These are phyloP conservation scores for Prunus padus DNA, from an alignment of 306 rosid genomes.

Conservation along the genomic window DNA sequence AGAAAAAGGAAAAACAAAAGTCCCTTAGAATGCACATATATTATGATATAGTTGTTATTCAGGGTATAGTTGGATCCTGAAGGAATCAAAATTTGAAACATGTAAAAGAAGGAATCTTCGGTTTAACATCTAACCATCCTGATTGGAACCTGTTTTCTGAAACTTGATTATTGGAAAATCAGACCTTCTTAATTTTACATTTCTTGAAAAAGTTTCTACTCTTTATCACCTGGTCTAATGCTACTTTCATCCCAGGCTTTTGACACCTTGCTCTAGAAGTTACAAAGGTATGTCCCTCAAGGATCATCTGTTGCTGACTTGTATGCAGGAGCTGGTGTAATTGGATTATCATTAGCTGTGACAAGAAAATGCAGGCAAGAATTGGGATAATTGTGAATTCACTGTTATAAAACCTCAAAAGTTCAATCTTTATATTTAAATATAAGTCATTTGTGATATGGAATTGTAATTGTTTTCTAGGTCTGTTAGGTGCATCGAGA, in stretches of 20 bases:
- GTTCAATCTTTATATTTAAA: slow-evolving; percentile 12
- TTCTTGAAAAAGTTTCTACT: slow-evolving; percentile 6
- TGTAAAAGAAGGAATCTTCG: background rate
- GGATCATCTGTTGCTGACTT: slow-evolving; percentile 87
- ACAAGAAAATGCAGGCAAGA: slow-evolving; percentile 94
- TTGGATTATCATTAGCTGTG: slow-evolving; percentile 88
- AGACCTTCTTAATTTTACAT: background rate
- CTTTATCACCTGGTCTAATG: background rate
- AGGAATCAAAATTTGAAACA: background rate
- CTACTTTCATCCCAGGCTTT: slow-evolving; percentile 64
- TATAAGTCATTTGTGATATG: background rate
- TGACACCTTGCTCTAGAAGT: slow-evolving; percentile 74
- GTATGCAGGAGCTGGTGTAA: slow-evolving; percentile 97
- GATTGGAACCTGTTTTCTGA: slow-evolving; percentile 1
- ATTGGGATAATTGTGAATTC: slow-evolving; percentile 28
- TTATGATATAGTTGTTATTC: background rate
- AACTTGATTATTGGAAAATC: background rate
- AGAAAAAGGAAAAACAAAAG: background rate
- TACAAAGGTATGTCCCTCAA: slow-evolving; percentile 82
- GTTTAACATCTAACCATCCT: background rate
- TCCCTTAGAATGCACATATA: background rate
- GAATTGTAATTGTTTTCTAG: slow-evolving; percentile 38
- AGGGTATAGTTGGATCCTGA: background rate
- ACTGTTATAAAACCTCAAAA: slow-evolving; percentile 8
- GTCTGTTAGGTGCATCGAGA: slow-evolving; percentile 89